Base-by-base conservation (phyloP, 2,329 filamentous ascomycete species). In the Cladosporium halotolerans region DNA sequence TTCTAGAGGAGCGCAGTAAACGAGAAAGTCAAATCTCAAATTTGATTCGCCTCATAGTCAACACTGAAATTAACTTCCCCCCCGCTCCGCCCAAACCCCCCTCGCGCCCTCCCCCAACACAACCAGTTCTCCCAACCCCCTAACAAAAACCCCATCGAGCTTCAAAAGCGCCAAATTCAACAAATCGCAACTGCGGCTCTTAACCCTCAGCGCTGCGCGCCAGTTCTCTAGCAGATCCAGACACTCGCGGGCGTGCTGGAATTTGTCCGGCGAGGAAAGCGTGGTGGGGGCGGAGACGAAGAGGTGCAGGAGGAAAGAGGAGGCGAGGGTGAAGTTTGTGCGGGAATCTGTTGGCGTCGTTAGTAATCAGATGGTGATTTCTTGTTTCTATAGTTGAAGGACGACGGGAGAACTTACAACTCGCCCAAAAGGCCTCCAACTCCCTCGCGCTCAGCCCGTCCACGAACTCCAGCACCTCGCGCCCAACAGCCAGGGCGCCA, bases 301-400 rank as follows among this genome's bases (percentile, higher is more conserved):
- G 14, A 69, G 61, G 19, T 66, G 55, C 5, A 67, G 53, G 58
- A 69, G 65, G 50, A 69, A 69, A 31, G 58, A 61, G 9, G 63
- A 66, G 13, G 64, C 65, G 50, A 69, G 66, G 3, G 65, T 65
- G 56, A 69, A 69, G 54, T 69, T 68, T 3, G 64, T 63, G 31
- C 66, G 63, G 14, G 66, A 60, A 33, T 68, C 66, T 68, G 42
- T n/a, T 13, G 6, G 3, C 19, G 36, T 3, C 50, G 34, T 36
- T 9, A 36, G 34, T 11, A 9, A 36, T 11, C 16, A 18, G 16
- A 18, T 18, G 16, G 3, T 18, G 16, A 18, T 18, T 18, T 18
- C 16, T 18, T 18, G 16, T 18, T 18, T 18, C 16, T 18, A 18
- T 18, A 18, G 16, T 18, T 18, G 16, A 18, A 18, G 16, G 16